These are phyloP conservation scores for Castanea sativa DNA, from an alignment of 306 rosid species.

Conservation along the genomic window DNA sequence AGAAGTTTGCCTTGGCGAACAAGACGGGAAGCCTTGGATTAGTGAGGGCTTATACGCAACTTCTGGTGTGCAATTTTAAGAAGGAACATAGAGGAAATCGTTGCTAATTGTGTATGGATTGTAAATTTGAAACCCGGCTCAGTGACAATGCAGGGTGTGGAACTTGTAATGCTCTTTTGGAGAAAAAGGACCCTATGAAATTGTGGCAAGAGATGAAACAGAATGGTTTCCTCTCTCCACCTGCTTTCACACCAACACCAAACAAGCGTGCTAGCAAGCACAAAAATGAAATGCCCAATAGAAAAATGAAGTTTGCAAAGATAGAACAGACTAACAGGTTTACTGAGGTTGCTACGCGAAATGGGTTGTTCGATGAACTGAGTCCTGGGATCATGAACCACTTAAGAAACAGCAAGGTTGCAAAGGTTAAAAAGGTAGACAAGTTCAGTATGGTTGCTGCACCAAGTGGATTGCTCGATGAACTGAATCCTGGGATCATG, in stretches of 20 bases:
- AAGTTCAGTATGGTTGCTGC: neutral
- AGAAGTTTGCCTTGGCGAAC: no score
- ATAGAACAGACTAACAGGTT: neutral
- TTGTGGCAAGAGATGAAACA: neutral
- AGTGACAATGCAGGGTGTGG: neutral
- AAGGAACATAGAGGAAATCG: no score
- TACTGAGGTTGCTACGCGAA: neutral
- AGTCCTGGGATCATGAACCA: neutral
- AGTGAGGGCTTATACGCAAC: no score
- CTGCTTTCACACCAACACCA: neutral
- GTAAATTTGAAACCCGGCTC: neutral
- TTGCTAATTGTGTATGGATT: neutral
- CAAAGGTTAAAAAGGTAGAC: neutral
- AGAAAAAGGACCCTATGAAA: neutral
- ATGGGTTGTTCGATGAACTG: neutral
- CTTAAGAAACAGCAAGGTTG: neutral
- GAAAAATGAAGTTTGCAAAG: neutral
- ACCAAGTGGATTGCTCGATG: neutral
- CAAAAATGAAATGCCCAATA: neutral
- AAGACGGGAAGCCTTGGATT: no score
- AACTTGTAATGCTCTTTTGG: neutral
- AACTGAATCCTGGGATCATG: neutral
- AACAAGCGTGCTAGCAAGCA: neutral
- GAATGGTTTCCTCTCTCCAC: neutral
- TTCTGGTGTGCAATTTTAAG: no score